phyloP scores from a whole-genome alignment of 768 basidiomycete genomes.

The Amyloporia xantha region DNA sequence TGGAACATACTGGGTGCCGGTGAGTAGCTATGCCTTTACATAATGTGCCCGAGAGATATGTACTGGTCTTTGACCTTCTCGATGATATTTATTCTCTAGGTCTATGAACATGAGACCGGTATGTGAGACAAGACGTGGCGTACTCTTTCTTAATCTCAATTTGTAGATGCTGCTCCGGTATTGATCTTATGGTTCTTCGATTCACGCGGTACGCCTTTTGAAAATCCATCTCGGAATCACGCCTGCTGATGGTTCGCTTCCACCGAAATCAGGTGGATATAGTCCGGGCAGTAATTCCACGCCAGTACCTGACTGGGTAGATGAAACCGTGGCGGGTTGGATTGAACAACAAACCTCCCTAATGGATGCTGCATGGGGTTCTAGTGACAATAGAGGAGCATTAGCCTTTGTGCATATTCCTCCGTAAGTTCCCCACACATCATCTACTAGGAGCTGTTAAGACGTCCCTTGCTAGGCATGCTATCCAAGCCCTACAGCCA shows the following conservation, averaged over 20 bases:
- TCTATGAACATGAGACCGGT: conserved; percentile 34
- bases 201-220: conserved; percentile 49
- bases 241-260: no score
- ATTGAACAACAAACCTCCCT: conserved; percentile 42
- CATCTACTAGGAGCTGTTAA: no score
- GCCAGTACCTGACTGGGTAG: conserved; percentile 62
- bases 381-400: conserved; percentile 41
- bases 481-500: conserved; percentile 29
- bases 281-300: conserved; percentile 36
- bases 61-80: no score
- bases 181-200: conserved; percentile 76
- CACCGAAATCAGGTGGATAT: conserved; percentile 49
- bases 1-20: conserved; percentile 76
- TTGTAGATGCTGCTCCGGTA: conserved; percentile 42
- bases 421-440: conserved; percentile 56
- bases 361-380: conserved; percentile 59
- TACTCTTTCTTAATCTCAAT: no score
- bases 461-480: conserved; percentile 9
- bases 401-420: conserved; percentile 75
- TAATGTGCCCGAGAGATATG: no score
- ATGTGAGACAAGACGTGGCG: no score
- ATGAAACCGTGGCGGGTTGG: conserved; percentile 55
- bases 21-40: conserved; percentile 25
- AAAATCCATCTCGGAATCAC: no score
- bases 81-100: no score